These are phyloP conservation scores for Achaetomium macrosporum DNA, from an alignment of 2,329 filamentous ascomycete species.

Conservation along the genomic window DNA sequence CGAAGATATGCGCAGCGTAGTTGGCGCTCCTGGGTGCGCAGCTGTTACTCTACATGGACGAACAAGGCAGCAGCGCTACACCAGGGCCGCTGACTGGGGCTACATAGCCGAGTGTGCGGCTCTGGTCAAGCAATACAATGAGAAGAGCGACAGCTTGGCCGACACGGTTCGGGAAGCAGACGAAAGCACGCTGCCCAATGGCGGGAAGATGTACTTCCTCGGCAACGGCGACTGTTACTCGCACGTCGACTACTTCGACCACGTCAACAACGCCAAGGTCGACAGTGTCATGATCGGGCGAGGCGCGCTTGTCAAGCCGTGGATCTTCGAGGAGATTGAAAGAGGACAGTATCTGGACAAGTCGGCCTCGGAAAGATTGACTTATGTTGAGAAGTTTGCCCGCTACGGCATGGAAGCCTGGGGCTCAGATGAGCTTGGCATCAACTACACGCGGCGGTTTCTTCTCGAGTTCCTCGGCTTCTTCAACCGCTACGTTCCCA, in stretches of 20 bases:
- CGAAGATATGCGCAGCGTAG: slow-evolving; percentile 60
- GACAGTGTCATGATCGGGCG: slow-evolving; percentile 98
- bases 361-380: slow-evolving; percentile 76
- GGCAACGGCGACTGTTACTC: slow-evolving; percentile 97
- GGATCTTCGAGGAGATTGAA: slow-evolving; percentile 96
- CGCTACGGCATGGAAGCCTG: slow-evolving; percentile 88
- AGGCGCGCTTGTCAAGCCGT: slow-evolving; percentile 93
- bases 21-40: slow-evolving; percentile 77
- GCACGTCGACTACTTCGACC: slow-evolving; percentile 76
- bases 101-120: slow-evolving; percentile 90
- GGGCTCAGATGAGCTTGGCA: slow-evolving; percentile 91
- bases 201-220: slow-evolving; percentile 77
- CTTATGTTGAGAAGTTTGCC: slow-evolving; percentile 82
- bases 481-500: slow-evolving; percentile 80
- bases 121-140: slow-evolving; percentile 74
- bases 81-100: slow-evolving; percentile 83
- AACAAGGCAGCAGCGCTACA: slow-evolving; percentile 91
- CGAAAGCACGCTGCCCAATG: slow-evolving; percentile 63
- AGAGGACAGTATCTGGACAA: slow-evolving; percentile 93
- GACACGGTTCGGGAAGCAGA: slow-evolving; percentile 80
- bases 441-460: slow-evolving; percentile 87
- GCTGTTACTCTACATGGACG: slow-evolving; percentile 95
- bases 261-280: slow-evolving; percentile 71
- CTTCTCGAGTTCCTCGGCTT: slow-evolving; percentile 95
- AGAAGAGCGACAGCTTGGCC: slow-evolving; percentile 55